Base-by-base conservation (phyloP, 2,329 filamentous ascomycete species). In the Rutstroemia sp. region DNA sequence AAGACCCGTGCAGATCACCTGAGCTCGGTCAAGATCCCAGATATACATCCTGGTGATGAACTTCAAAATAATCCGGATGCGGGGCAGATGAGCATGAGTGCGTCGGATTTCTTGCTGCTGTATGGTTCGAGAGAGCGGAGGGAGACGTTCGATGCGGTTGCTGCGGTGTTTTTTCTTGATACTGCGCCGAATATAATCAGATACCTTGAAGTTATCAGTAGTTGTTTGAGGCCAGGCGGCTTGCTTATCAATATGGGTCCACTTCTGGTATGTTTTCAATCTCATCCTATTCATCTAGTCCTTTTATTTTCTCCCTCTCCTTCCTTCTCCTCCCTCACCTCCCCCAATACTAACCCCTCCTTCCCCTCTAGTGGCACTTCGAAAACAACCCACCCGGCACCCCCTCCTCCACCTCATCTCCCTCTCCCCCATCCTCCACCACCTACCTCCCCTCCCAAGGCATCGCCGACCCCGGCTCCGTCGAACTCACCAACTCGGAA, bases 161-260 rank as follows among this genome's bases (percentile, higher is more conserved):
- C 89, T 0, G 89, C 88, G 2, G 88, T 96, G 10, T 99, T 97
- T 74, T 99, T 99, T 75, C 86, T 99, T 57, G 95, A 99, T 70
- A 99, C 94, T 1, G 94, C 94, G 2, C 92, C 92, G 1, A 97
- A 99, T 69, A 70, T 96, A 34, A 87, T 97, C 54, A 82, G 87
- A 2, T 99, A 99, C 68, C 82, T 99, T 36, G 85, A 95, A 68
- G 86, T 91, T 1, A 88, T 97, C 54, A 76, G 75, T 44, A 81
- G 88, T 67, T 95, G 92, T 66, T 78, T 99, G 50, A 83, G 81
- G 63, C 77, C 82, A 0, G 88, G 87, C 25, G 94, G 94, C 0
- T 66, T 95, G 4, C 88, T 95, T 76, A 80, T 96, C 67, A 99
- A 99, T 67, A 76, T 95, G 23, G 94, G 94, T 0, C 94, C 94